A percentile compares a stretch with the other conserved stretches of the same genome.
Evolutionary conservation across 306 rosid species (phyloP).

Genomic region (Senna tora): DNA sequence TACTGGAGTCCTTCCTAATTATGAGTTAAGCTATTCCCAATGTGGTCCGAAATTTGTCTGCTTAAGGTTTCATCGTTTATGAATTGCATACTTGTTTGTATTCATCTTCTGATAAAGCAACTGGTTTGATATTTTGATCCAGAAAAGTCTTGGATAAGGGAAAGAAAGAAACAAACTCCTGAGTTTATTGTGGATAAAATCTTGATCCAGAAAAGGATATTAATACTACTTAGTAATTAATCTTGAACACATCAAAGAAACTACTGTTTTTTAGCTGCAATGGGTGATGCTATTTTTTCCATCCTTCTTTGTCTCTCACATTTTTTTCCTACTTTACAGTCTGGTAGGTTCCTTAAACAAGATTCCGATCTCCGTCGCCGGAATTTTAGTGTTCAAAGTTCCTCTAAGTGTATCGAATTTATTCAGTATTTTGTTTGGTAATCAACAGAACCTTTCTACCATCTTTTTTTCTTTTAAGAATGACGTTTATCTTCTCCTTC

Average conservation of each 20-base stretch:
- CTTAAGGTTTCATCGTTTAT: not conserved
- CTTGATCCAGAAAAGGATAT: too few species aligned
- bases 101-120: constrained; percentile 4
- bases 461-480: not conserved
- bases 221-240: too few species aligned
- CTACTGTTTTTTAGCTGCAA: too few species aligned
- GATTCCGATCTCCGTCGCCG: constrained; percentile 85
- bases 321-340: constrained; percentile 50
- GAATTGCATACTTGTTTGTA: not conserved
- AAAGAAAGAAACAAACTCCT: too few species aligned
- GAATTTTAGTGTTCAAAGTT: constrained; percentile 74
- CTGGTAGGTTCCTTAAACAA: constrained; percentile 93
- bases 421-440: constrained; percentile 89
- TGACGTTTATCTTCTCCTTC: not conserved
- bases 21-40: not conserved
- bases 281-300: too few species aligned
- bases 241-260: too few species aligned
- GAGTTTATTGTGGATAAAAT: too few species aligned
- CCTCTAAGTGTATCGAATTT: constrained; percentile 67
- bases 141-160: too few species aligned
- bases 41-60: not conserved
- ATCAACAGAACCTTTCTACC: constrained; percentile 25
- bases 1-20: not conserved
- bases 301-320: not conserved
- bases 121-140: not conserved